These are phyloP conservation scores for Saturnispora ahearnii DNA, from an alignment of 805 yeast genomes.

Conservation along the genomic window DNA sequence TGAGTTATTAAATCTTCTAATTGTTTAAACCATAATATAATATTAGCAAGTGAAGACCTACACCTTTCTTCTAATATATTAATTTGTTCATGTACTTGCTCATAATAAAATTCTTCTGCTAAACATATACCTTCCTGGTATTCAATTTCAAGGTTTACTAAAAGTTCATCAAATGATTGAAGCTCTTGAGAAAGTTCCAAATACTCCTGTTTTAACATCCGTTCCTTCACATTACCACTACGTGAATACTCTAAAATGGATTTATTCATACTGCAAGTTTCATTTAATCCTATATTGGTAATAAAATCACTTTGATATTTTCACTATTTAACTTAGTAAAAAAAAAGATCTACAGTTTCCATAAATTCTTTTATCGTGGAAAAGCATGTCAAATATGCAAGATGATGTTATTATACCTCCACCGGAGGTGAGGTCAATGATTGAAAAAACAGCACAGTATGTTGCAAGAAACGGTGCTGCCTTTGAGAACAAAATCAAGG, in stretches of 20 bases:
- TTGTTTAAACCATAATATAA: not conserved
- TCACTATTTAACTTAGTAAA: not conserved
- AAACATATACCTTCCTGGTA: not conserved
- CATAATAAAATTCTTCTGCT: not conserved
- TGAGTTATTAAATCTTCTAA: not conserved
- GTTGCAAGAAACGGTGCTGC: conserved; percentile 58
- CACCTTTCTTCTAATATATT: not conserved
- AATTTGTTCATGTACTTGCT: not conserved
- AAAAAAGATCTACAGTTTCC: not conserved
- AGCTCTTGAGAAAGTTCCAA: not conserved
- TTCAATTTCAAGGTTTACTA: not conserved
- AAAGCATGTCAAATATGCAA: conserved; percentile 17
- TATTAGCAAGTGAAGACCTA: not conserved
- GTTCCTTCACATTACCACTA: not conserved
- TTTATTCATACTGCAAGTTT: not conserved
- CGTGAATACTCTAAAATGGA: not conserved
- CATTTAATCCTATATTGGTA: not conserved
- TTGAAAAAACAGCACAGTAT: conserved; percentile 65
- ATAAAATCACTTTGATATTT: not conserved
- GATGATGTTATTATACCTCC: conserved; percentile 47
- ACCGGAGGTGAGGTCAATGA: conserved; percentile 38
- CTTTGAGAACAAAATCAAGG: conserved; percentile 51
- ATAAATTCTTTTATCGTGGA: not conserved
- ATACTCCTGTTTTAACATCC: not conserved
- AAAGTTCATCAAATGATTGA: not conserved